These are phyloP conservation scores for Ganoderma resinaceum DNA, from an alignment of 1,284 basidiomycete species.

Conservation along the genomic window DNA sequence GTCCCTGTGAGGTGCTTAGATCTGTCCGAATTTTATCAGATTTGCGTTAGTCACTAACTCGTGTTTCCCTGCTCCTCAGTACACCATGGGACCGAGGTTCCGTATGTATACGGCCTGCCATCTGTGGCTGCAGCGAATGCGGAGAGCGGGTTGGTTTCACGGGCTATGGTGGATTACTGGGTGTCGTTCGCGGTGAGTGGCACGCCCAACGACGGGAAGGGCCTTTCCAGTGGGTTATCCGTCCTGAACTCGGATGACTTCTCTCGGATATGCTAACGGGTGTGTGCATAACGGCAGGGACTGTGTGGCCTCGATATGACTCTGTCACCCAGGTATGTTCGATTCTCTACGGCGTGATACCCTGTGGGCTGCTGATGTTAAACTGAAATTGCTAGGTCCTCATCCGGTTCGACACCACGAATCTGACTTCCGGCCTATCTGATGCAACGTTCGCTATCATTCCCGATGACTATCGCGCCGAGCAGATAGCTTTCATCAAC, in stretches of 20 bases:
- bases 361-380: not conserved
- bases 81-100: conserved; percentile 47
- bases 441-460: conserved; percentile 21
- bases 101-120: conserved; percentile 47
- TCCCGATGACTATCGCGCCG: conserved; percentile 24
- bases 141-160: conserved; percentile 42
- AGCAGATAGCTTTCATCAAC: conserved; percentile 27
- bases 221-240: conserved; percentile 25
- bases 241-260: not conserved
- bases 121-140: conserved; percentile 32
- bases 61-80: conserved; percentile 35
- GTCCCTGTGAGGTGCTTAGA: not conserved
- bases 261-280: not conserved
- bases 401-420: conserved; percentile 24
- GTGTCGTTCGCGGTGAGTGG: conserved; percentile 57
- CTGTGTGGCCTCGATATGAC: conserved; percentile 30
- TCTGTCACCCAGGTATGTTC: conserved; percentile 18
- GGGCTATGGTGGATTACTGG: conserved; percentile 58
- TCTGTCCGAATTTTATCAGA: not conserved
- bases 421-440: not conserved
- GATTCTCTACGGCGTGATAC: not conserved
- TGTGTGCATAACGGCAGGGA: conserved; percentile 17
- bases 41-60: not conserved
- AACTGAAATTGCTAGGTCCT: conserved; percentile 33
- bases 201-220: conserved; percentile 56